phyloP scores from a whole-genome alignment of 805 yeast genomes.

The Kodamaea restingae region DNA sequence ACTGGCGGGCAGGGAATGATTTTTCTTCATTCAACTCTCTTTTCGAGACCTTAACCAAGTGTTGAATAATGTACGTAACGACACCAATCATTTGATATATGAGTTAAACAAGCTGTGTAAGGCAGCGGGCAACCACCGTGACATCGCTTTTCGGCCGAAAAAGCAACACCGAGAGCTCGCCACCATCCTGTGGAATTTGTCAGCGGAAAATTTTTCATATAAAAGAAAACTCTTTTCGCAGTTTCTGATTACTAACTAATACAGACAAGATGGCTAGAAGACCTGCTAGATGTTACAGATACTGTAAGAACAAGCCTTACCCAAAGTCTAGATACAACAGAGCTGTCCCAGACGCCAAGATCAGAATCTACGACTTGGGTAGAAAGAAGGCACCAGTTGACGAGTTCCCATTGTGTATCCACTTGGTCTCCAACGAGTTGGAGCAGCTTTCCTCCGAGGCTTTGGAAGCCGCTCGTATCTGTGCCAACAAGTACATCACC shows the following conservation, averaged over 20 bases:
- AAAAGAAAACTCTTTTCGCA: constrained; percentile 2
- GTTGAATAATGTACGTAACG: constrained; percentile 4
- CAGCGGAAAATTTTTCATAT: constrained; percentile 9
- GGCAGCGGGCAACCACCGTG: not conserved
- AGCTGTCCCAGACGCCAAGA: constrained; percentile 99
- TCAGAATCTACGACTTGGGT: constrained; percentile 98
- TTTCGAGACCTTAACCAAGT: constrained; percentile 4
- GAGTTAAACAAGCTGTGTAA: too few species aligned
- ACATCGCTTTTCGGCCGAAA: not conserved
- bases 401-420: constrained; percentile 99
- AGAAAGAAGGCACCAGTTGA: constrained; percentile 99
- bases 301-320: constrained; percentile 99
- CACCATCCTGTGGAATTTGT: constrained; percentile 4
- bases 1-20: not conserved
- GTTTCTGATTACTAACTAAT: constrained; percentile 20
- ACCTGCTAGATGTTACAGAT: constrained; percentile 99
- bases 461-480: constrained; percentile 99
- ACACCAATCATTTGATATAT: too few species aligned
- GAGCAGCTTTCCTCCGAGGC: constrained; percentile 99
- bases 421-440: constrained; percentile 97
- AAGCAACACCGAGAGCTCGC: too few species aligned
- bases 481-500: constrained; percentile 99
- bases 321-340: constrained; percentile 99
- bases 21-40: constrained; percentile 5
- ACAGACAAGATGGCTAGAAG: constrained; percentile 94